These are phyloP conservation scores for Dactylellina sp. DNA, from an alignment of 2,329 filamentous ascomycete genomes.

Conservation along the genomic window DNA sequence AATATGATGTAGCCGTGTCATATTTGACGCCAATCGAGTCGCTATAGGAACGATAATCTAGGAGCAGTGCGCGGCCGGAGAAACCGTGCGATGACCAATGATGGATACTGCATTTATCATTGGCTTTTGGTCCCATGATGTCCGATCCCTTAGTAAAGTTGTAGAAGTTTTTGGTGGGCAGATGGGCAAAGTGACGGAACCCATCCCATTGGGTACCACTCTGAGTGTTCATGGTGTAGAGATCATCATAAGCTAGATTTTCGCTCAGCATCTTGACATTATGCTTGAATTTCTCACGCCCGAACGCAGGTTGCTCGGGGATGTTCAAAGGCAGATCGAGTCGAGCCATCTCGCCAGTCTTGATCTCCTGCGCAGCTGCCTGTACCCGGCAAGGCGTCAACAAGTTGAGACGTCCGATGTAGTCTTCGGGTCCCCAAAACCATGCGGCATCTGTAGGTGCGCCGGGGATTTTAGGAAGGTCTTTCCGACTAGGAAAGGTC, in stretches of 20 bases:
- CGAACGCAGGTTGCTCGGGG: constrained; percentile 69
- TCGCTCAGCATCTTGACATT: constrained; percentile 66
- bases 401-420: constrained; percentile 69
- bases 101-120: constrained; percentile 47
- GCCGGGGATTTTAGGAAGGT: constrained; percentile 68
- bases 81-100: constrained; percentile 63
- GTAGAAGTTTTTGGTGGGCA: constrained; percentile 65
- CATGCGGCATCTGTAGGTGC: constrained; percentile 71
- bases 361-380: constrained; percentile 69
- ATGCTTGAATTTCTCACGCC: constrained; percentile 69
- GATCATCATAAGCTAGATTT: constrained; percentile 66
- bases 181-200: constrained; percentile 67
- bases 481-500: constrained; percentile 67
- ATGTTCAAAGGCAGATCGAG: constrained; percentile 69
- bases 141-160: constrained; percentile 61
- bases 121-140: constrained; percentile 29
- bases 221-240: constrained; percentile 71
- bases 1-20: constrained; percentile 68
- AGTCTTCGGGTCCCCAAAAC: constrained; percentile 72
- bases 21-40: constrained; percentile 68
- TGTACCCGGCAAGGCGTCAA: constrained; percentile 70
- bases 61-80: constrained; percentile 70
- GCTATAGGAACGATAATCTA: constrained; percentile 69
- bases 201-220: constrained; percentile 71
- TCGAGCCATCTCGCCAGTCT: constrained; percentile 70